Percentiles rank a stretch among this genome's conserved stretches.
Conservation (phyloP, 805 yeast genomes). For the Zygosaccharomyces bailii region DNA sequence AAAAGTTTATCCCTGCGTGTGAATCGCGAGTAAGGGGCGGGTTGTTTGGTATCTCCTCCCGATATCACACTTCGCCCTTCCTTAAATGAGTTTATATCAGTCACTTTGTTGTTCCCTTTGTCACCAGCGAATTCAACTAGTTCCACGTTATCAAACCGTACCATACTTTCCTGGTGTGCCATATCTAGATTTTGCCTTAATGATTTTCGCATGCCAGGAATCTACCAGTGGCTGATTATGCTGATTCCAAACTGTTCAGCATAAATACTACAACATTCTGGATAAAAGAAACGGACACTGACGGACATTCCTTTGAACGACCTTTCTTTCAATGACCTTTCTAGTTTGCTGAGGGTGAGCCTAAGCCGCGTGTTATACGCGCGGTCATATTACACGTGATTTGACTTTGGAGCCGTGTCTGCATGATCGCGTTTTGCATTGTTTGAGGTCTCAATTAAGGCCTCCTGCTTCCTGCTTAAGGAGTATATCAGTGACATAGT, state of each 20-base stretch:
- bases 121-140: not conserved
- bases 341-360: not conserved
- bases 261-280: not conserved
- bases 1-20: conserved; percentile 40
- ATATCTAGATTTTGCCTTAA: not conserved
- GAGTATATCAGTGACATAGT: no score
- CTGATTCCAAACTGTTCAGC: not conserved
- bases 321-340: not conserved
- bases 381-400: not conserved
- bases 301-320: not conserved
- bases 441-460: no score
- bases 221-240: not conserved
- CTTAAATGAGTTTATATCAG: not conserved
- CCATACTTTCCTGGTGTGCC: not conserved
- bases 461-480: no score
- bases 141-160: not conserved
- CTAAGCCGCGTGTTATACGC: not conserved
- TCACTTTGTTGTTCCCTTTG: not conserved
- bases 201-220: not conserved
- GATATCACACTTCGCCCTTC: not conserved
- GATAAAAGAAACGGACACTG: not conserved
- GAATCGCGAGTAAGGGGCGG: conserved; percentile 44
- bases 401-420: not conserved
- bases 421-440: not conserved
- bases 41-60: not conserved